Evolutionary conservation across 306 rosid genomes (phyloP), one percentile per base, ranked within the genome.

Genomic region (Acacia confusa): DNA sequence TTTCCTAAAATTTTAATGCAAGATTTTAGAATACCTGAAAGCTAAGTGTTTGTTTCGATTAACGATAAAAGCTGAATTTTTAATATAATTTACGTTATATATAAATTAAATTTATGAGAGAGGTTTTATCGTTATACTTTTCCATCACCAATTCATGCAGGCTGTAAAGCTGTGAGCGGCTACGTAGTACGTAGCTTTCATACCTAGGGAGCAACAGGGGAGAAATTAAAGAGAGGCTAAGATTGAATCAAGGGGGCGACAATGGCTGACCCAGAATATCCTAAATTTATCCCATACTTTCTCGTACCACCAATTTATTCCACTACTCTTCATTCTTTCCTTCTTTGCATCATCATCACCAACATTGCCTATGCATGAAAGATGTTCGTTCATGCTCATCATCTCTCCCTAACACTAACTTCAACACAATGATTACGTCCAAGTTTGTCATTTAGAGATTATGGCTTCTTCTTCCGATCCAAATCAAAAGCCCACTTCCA

Each of bases 181-280:
- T n/a, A n/a, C n/a, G 24, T 53, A 17, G 55, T n/a, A 53, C 61
- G 10, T 22, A 8, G 22, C 28, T 20, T 22, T 9, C 1, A 57
- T 57, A 57, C 70, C 45, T 65, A 14, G 14, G 79, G 79, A 79
- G 41, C 0, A 32, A 65, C 70, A 13, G 9, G 38, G 72, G 50
- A 80, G 82, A 78, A 57, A 65, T 55, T 9, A 55, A 55, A 19
- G 75, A 86, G 85, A 78, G 93, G 92, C 68, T 20, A 81, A 81
- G 90, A 91, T 73, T 83, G 84, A 90, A 90, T 67, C 17, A 38
- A 85, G 93, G 93, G 75, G 68, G 15, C 17, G 68, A 52, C 50
- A 79, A 69, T 63, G 48, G 53, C 28, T 41, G 43, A 65, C 58
- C 45, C 47, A 79, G 24, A 72, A 84, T 73, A 57, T 55, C 41